phyloP scores from a whole-genome alignment of 768 basidiomycete species.

The Trametes villosa region DNA sequence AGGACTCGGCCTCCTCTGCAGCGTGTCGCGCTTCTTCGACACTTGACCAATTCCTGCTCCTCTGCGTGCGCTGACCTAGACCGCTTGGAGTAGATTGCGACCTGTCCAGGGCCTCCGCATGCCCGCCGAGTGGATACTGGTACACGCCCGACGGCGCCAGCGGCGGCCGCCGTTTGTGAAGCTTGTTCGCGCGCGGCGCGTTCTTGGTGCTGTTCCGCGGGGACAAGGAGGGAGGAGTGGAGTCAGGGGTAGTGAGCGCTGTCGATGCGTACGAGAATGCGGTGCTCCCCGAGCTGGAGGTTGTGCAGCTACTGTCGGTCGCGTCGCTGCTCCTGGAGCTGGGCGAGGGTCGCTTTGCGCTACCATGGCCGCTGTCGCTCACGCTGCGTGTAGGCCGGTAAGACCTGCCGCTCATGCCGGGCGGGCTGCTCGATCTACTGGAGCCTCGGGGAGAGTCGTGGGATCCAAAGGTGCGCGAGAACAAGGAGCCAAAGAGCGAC shows the following conservation, averaged over 20 bases:
- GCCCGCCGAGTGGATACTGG: slow-evolving; percentile 12
- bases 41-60: slow-evolving; percentile 20
- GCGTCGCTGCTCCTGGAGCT: slow-evolving; percentile 16
- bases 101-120: slow-evolving; percentile 15
- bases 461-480: slow-evolving; percentile 13
- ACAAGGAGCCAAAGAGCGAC: slow-evolving; percentile 15
- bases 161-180: slow-evolving; percentile 26
- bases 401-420: slow-evolving; percentile 14
- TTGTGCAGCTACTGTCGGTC: slow-evolving; percentile 19
- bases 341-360: slow-evolving; percentile 8
- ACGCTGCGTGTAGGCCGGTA: slow-evolving; percentile 20
- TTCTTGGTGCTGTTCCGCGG: slow-evolving; percentile 14
- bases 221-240: slow-evolving; percentile 18
- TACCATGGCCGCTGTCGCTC: slow-evolving; percentile 14
- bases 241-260: slow-evolving; percentile 26
- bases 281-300: slow-evolving; percentile 18
- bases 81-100: slow-evolving; percentile 23
- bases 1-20: slow-evolving; percentile 14
- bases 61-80: slow-evolving; percentile 18
- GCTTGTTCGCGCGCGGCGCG: slow-evolving; percentile 21
- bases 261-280: slow-evolving; percentile 18
- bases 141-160: slow-evolving; percentile 18
- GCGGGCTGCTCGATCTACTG: slow-evolving; percentile 7
- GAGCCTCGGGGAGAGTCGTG: slow-evolving; percentile 4
- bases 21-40: slow-evolving; percentile 17